Conservation (phyloP, 2,329 filamentous ascomycete species). For the Emergomyces orientalis region DNA sequence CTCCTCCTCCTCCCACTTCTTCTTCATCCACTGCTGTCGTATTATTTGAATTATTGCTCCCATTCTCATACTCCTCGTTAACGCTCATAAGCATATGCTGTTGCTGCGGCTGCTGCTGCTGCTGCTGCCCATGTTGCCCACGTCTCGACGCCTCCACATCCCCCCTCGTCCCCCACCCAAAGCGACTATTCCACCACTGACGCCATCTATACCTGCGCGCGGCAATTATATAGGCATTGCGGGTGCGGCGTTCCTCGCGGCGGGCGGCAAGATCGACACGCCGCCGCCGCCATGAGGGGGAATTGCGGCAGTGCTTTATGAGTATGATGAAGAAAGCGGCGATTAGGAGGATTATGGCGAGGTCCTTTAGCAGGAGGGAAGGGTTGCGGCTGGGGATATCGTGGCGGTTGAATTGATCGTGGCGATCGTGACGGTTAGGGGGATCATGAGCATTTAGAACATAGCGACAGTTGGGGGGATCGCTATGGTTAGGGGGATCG, state of each 20-base stretch:
- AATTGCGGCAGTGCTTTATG: conserved; percentile 36
- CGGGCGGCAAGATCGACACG: conserved; percentile 45
- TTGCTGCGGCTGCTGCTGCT: conserved; percentile 26
- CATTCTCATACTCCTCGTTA: conserved; percentile 43
- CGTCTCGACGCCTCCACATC: conserved; percentile 22
- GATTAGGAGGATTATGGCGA: conserved; percentile 38
- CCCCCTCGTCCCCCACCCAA: conserved; percentile 3
- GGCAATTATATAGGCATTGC: conserved; percentile 44
- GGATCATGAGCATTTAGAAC: conserved; percentile 1
- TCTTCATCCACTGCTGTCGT: conserved; percentile 17
- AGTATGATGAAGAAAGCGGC: conserved; percentile 28
- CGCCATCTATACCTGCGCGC: conserved; percentile 44
- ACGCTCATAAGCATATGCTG: conserved; percentile 30
- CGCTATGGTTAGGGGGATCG: neutral
- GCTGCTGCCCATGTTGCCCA: conserved; percentile 12
- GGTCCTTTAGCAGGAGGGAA: conserved; percentile 23
- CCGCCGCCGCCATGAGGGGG: conserved; percentile 36
- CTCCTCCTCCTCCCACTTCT: neutral
- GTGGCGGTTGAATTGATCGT: neutral
- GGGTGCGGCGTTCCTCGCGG: conserved; percentile 46
- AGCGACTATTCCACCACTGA: conserved; percentile 40
- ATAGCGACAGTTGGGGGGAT: conserved; percentile 4
- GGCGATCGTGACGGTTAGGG: neutral
- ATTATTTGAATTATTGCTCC: conserved; percentile 10
- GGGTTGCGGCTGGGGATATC: conserved; percentile 9